Evolutionary conservation across 2,329 filamentous ascomycete species (phyloP).

Genomic region (Epichloe gansuensis): DNA sequence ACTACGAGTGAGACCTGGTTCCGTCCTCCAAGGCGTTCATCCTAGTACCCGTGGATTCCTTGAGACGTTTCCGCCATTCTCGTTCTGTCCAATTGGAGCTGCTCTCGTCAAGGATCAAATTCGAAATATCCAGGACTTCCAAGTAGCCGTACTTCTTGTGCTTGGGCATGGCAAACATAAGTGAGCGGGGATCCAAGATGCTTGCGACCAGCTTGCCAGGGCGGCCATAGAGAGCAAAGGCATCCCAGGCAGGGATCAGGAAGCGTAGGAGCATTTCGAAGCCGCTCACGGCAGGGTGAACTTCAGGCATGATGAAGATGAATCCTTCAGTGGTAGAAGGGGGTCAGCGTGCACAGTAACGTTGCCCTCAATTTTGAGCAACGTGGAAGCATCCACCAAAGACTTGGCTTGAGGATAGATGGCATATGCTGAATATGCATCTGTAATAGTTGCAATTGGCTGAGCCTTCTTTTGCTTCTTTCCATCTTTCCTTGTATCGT

Average conservation of each 20-base stretch:
- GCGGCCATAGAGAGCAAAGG: slow-evolving; percentile 81
- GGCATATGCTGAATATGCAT: slow-evolving; percentile 86
- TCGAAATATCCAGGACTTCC: slow-evolving; percentile 74
- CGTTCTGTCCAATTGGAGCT: slow-evolving; percentile 70
- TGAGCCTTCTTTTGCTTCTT: slow-evolving; percentile 86
- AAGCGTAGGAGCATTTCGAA: slow-evolving; percentile 93
- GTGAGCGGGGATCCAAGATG: slow-evolving; percentile 69
- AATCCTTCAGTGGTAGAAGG: slow-evolving; percentile 79
- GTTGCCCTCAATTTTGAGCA: slow-evolving; percentile 85
- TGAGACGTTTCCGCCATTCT: slow-evolving; percentile 82
- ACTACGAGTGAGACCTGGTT: slow-evolving; percentile 30
- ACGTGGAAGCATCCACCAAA: slow-evolving; percentile 83
- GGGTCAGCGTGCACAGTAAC: slow-evolving; percentile 78
- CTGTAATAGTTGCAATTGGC: slow-evolving; percentile 83
- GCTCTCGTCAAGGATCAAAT: slow-evolving; percentile 65
- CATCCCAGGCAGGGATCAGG: slow-evolving; percentile 88
- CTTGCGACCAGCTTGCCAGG: slow-evolving; percentile 80
- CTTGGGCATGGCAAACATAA: slow-evolving; percentile 98
- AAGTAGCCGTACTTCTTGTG: slow-evolving; percentile 81
- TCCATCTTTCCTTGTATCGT: slow-evolving; percentile 59
- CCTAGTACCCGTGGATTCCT: slow-evolving; percentile 71
- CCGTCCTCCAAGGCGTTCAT: slow-evolving; percentile 55
- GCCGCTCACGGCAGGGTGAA: slow-evolving; percentile 78
- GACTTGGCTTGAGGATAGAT: slow-evolving; percentile 93
- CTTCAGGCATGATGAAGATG: slow-evolving; percentile 95